These are phyloP conservation scores for Anacardium occidentale DNA, from an alignment of 345 rosid genomes.

Conservation along the genomic window DNA sequence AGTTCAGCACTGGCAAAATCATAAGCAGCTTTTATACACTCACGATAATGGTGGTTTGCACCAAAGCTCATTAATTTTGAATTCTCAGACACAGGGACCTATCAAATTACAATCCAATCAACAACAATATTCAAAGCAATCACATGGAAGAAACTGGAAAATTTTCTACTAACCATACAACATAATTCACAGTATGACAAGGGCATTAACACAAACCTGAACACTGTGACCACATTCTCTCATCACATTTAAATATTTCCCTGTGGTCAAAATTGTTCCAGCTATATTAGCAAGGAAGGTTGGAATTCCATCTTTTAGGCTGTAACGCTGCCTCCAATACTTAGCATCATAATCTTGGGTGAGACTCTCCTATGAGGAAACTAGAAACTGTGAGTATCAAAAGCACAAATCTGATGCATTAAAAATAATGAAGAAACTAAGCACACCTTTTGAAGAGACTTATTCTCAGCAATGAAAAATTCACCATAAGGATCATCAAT, in stretches of 20 bases:
- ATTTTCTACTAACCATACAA: not conserved
- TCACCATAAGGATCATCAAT: conserved; percentile 98
- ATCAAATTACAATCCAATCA: conserved; percentile 19
- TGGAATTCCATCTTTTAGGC: conserved; percentile 91
- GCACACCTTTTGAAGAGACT: conserved; percentile 81
- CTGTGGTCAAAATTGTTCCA: conserved; percentile 88
- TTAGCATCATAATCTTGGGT: conserved; percentile 79
- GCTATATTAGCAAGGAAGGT: conserved; percentile 93
- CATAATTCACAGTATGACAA: not conserved
- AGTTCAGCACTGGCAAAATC: conserved; percentile 90
- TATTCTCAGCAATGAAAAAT: conserved; percentile 88
- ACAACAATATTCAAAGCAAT: conserved; percentile 14
- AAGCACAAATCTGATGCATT: conserved; percentile 13
- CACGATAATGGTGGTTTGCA: conserved; percentile 90
- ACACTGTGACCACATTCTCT: conserved; percentile 97
- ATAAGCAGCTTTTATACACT: conserved; percentile 86
- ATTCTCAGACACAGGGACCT: conserved; percentile 86
- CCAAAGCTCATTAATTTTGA: conserved; percentile 81
- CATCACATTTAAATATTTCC: conserved; percentile 95
- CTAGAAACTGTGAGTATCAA: conserved; percentile 26
- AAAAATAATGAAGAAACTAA: not conserved
- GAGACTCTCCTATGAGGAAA: conserved; percentile 77
- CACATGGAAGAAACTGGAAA: conserved; percentile 9
- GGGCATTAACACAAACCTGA: conserved; percentile 52
- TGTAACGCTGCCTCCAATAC: conserved; percentile 85